Evolutionary conservation across 148 eudicot genomes (phyloP).

Genomic region (Salicornia ramosissima): DNA sequence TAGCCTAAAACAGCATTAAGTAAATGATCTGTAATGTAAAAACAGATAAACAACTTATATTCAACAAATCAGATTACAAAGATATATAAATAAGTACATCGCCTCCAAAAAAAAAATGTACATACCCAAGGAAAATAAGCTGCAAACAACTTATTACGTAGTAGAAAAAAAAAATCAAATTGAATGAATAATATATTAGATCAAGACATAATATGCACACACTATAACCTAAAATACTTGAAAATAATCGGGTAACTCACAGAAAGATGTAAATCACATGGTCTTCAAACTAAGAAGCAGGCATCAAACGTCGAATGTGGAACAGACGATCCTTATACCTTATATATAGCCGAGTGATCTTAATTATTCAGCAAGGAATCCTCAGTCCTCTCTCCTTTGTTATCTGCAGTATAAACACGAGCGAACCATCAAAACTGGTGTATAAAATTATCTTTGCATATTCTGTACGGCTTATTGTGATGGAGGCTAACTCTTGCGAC

Average conservation of each 20-base stretch:
- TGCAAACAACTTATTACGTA: slow-evolving; percentile 13
- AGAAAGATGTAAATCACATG: neutral
- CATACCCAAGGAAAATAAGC: slow-evolving; percentile 21
- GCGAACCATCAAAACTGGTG: slow-evolving; percentile 12
- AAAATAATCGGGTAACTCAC: slow-evolving; percentile 13
- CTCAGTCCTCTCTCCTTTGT: neutral
- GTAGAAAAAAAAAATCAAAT: slow-evolving; percentile 27
- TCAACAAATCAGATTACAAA: slow-evolving; percentile 16
- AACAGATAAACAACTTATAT: slow-evolving; percentile 1
- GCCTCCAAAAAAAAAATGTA: slow-evolving; percentile 15
- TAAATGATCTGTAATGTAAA: neutral
- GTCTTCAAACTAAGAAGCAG: slow-evolving; percentile 20
- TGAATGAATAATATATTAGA: slow-evolving; percentile 15
- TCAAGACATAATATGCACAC: slow-evolving; percentile 19
- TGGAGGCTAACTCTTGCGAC: slow-evolving; percentile 38
- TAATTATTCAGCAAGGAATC: slow-evolving; percentile 13
- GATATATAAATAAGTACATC: slow-evolving; percentile 21
- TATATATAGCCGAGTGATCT: neutral
- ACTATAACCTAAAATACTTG: slow-evolving; percentile 5
- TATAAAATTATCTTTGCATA: neutral
- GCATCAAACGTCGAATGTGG: neutral
- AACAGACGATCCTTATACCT: slow-evolving; percentile 8
- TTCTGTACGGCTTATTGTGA: neutral
- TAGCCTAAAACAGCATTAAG: neutral
- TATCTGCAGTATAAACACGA: slow-evolving; percentile 23